Evolutionary conservation across 2,329 filamentous ascomycete species (phyloP).

Genomic region (Amauroascus verrucosus): DNA sequence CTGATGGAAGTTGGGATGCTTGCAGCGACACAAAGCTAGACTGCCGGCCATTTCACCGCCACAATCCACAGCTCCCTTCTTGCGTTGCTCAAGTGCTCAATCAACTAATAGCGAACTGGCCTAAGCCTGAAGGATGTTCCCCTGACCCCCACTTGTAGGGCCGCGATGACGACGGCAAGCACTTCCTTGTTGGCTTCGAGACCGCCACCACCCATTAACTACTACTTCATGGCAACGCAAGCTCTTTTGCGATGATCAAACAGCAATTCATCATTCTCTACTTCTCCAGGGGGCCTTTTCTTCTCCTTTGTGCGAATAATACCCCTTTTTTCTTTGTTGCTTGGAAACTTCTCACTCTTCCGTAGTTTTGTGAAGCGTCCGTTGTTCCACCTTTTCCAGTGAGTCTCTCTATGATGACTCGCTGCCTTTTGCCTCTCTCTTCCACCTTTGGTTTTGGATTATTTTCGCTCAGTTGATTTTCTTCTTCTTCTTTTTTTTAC

Average conservation of each 20-base stretch:
- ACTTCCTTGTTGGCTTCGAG: too few relatives aligned
- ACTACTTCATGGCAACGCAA: background rate
- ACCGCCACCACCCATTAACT: conserved; percentile 8
- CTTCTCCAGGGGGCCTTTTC: too few relatives aligned
- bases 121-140: too few relatives aligned
- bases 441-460: background rate
- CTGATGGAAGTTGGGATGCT: too few relatives aligned
- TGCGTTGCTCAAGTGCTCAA: too few relatives aligned
- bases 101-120: too few relatives aligned
- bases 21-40: too few relatives aligned
- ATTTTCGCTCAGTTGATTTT: too few relatives aligned
- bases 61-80: too few relatives aligned
- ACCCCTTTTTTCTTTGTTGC: background rate
- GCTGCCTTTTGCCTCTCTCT: background rate
- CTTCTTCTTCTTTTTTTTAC: background rate
- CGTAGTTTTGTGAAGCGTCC: background rate
- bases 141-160: background rate
- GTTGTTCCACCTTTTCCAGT: too few relatives aligned
- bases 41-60: too few relatives aligned
- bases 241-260: background rate
- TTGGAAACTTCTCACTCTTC: background rate
- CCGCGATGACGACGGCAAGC: conserved; percentile 1
- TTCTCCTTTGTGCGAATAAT: too few relatives aligned
- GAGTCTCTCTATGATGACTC: background rate
- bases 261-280: background rate